These are phyloP conservation scores for Boletus putidus DNA, from an alignment of 1,284 basidiomycete genomes.

Conservation along the genomic window DNA sequence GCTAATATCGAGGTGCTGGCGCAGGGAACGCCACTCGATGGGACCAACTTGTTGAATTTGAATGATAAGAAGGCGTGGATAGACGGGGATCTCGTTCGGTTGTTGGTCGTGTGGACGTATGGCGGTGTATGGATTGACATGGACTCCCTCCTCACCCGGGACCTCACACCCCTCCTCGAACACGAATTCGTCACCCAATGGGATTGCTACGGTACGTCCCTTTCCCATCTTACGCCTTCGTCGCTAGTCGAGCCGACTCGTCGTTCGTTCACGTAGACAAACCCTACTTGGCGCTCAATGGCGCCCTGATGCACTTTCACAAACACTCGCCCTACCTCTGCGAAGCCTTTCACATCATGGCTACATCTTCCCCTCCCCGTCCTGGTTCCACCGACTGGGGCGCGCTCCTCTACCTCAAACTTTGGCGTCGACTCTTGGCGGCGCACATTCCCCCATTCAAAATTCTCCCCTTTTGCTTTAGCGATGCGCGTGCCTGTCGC, in stretches of 20 bases:
- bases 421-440: conserved; percentile 82
- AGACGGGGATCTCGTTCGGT: conserved; percentile 84
- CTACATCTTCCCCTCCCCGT: conserved; percentile 66
- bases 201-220: conserved; percentile 87
- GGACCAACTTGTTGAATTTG: conserved; percentile 54
- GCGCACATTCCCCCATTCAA: conserved; percentile 79
- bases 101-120: conserved; percentile 83
- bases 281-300: conserved; percentile 83
- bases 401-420: conserved; percentile 82
- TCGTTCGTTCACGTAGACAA: conserved; percentile 59
- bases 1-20: conserved; percentile 71
- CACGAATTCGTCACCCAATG: conserved; percentile 95
- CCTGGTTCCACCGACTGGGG: conserved; percentile 90
- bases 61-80: conserved; percentile 85
- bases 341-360: conserved; percentile 91
- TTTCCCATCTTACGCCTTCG: background rate
- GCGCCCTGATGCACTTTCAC: conserved; percentile 89
- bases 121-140: conserved; percentile 96
- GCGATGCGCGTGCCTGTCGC: conserved; percentile 84
- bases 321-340: conserved; percentile 91
- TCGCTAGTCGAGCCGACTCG: background rate
- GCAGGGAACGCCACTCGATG: conserved; percentile 72
- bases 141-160: conserved; percentile 87
- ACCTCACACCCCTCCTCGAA: conserved; percentile 80
- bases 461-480: conserved; percentile 91